Percentiles rank a stretch among this genome's conserved stretches.
phyloP scores from a whole-genome alignment of 176 grass and related monocot species.

The Bromus sterilis region DNA sequence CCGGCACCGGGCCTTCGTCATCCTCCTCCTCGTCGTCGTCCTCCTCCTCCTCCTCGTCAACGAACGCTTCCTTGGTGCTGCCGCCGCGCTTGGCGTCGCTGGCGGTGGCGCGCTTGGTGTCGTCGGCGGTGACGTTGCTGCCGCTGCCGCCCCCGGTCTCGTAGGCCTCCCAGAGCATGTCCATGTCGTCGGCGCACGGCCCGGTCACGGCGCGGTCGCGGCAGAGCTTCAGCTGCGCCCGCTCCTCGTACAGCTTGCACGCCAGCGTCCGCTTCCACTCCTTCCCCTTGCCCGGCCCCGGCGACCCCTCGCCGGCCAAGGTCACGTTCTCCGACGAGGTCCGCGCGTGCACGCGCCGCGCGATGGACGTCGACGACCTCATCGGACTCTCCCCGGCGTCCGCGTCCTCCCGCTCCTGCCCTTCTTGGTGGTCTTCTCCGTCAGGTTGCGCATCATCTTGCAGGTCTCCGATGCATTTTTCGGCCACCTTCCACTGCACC shows the following conservation, averaged over 20 bases:
- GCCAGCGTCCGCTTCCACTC: slow-evolving; percentile 94
- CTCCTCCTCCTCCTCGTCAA: not conserved
- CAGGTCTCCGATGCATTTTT: not conserved
- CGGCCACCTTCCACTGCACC: not conserved
- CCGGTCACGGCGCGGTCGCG: slow-evolving; percentile 46
- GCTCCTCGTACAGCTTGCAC: slow-evolving; percentile 91
- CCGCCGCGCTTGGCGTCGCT: slow-evolving; percentile 3
- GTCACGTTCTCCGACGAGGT: slow-evolving; percentile 32
- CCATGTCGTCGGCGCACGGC: slow-evolving; percentile 67
- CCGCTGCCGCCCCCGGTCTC: slow-evolving; percentile 41
- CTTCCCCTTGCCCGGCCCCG: slow-evolving; percentile 49
- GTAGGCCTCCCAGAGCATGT: slow-evolving; percentile 95
- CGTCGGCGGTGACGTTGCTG: not conserved
- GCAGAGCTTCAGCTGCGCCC: slow-evolving; percentile 56
- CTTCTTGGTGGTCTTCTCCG: not conserved
- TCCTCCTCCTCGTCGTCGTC: slow-evolving; percentile 13
- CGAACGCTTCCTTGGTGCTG: not conserved
- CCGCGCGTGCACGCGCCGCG: slow-evolving; percentile 28
- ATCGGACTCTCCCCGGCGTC: slow-evolving; percentile 2
- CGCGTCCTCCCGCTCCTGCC: not conserved
- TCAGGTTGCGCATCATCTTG: not conserved
- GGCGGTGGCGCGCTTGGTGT: not conserved
- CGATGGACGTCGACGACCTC: slow-evolving; percentile 41
- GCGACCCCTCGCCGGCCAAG: slow-evolving; percentile 40
- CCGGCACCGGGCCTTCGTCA: slow-evolving; percentile 34